Conservation (phyloP, 2,329 filamentous ascomycete genomes). For the Penicillium sp. region DNA sequence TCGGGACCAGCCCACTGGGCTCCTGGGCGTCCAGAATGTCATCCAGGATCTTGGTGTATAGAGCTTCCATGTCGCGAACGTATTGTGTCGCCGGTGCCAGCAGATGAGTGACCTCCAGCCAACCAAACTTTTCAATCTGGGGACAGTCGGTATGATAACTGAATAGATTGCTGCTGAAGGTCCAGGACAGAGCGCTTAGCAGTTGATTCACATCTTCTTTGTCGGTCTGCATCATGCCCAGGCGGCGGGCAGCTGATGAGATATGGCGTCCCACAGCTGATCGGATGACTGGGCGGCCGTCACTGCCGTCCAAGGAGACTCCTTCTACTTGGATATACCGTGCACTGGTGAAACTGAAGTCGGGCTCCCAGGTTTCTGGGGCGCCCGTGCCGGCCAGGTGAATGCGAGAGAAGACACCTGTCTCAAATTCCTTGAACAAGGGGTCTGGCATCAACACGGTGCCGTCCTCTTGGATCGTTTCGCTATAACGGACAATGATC, state of each 20-base stretch:
- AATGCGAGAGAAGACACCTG: conserved; percentile 17
- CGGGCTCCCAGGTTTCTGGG: conserved; percentile 17
- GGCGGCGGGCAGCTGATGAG: conserved; percentile 18
- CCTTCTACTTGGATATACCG: conserved; percentile 21
- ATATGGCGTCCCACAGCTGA: conserved; percentile 17
- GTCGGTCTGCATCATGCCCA: conserved; percentile 17
- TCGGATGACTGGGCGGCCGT: conserved; percentile 13
- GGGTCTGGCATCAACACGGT: conserved; percentile 21
- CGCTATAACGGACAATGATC: conserved; percentile 15
- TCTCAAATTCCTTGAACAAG: conserved; percentile 21
- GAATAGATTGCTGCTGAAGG: conserved; percentile 39
- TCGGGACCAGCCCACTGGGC: conserved; percentile 39
- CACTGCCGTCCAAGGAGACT: conserved; percentile 6
- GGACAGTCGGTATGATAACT: conserved; percentile 44
- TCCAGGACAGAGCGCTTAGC: conserved; percentile 39
- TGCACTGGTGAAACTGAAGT: conserved; percentile 22
- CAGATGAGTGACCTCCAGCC: conserved; percentile 43
- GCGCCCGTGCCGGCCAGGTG: conserved; percentile 13
- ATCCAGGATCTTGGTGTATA: conserved; percentile 43
- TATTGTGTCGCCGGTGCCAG: conserved; percentile 42
- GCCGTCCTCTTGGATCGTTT: conserved; percentile 15
- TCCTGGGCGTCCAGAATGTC: conserved; percentile 43
- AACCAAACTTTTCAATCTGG: conserved; percentile 44
- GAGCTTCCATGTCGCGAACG: conserved; percentile 40
- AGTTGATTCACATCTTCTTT: conserved; percentile 18